phyloP scores from a whole-genome alignment of 164 flowering plant species.

The Amborella trichopoda region DNA sequence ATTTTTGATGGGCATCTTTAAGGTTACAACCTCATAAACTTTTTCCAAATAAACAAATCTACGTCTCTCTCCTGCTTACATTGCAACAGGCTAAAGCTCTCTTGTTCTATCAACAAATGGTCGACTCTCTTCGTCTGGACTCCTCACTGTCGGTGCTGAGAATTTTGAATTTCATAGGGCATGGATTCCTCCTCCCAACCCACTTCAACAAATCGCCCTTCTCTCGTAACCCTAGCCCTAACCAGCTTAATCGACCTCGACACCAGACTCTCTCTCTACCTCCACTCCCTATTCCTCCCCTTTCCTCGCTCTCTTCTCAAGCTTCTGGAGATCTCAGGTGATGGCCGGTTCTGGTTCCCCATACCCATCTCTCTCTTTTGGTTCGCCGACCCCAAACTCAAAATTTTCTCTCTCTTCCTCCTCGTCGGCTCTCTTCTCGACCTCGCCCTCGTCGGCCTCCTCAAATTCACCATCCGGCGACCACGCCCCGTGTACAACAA shows the following conservation, averaged over 20 bases:
- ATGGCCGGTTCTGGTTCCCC: constrained; percentile 66
- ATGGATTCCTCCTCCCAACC: no score
- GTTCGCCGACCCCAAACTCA: constrained; percentile 15
- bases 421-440: constrained; percentile 56
- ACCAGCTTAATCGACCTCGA: constrained; percentile 31
- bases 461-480: constrained; percentile 45
- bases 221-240: no score
- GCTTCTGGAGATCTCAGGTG: constrained; percentile 67
- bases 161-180: no score
- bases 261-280: constrained; percentile 33
- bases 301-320: constrained; percentile 39
- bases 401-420: constrained; percentile 16
- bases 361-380: constrained; percentile 37
- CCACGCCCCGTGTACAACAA: constrained; percentile 72
- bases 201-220: no score
- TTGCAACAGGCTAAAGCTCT: no score
- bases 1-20: no score
- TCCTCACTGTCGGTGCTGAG: no score
- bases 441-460: constrained; percentile 38
- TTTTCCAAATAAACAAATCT: no score
- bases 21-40: no score
- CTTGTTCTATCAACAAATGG: no score
- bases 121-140: no score
- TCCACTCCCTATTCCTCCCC: constrained; percentile 37
- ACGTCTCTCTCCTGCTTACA: no score